phyloP scores from a whole-genome alignment of 75 land plant species.

The Selaginella moellendorffii region DNA sequence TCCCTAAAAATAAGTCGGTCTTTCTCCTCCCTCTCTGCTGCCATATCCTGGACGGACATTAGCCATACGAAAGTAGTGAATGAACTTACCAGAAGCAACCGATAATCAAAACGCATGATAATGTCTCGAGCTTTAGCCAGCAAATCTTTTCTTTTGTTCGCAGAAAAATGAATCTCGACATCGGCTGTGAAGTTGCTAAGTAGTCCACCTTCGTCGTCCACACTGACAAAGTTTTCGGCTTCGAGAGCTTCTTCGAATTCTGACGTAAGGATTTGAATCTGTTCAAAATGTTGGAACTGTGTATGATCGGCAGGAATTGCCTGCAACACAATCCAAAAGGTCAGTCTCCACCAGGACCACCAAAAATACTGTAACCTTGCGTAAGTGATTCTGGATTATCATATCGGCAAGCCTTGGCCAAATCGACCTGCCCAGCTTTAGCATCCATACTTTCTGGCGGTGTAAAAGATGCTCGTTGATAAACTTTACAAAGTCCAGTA shows the following conservation, averaged over 20 bases:
- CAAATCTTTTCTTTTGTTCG: slow-evolving; percentile 56
- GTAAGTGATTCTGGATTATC: slow-evolving; percentile 47
- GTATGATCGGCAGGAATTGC: slow-evolving; percentile 72
- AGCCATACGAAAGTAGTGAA: too few species aligned
- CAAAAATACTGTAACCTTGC: slow-evolving; percentile 36
- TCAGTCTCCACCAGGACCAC: background rate
- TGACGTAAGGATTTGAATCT: slow-evolving; percentile 32
- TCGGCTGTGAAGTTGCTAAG: slow-evolving; percentile 60
- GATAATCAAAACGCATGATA: slow-evolving; percentile 45
- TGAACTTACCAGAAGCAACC: slow-evolving; percentile 26
- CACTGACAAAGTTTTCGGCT: slow-evolving; percentile 42
- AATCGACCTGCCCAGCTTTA: slow-evolving; percentile 45
- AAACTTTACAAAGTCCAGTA: slow-evolving; percentile 49
- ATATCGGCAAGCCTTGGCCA: slow-evolving; percentile 78
- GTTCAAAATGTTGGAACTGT: slow-evolving; percentile 53
- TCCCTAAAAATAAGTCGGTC: slow-evolving; percentile 43
- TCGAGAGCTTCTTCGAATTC: slow-evolving; percentile 63
- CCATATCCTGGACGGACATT: background rate
- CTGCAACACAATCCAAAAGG: slow-evolving; percentile 20
- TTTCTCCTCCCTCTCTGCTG: slow-evolving; percentile 1
- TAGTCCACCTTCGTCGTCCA: slow-evolving; percentile 34
- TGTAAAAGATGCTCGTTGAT: slow-evolving; percentile 34
- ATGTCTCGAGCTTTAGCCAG: slow-evolving; percentile 57
- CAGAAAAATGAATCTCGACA: slow-evolving; percentile 87
- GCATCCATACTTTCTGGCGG: slow-evolving; percentile 48